Percentiles rank a stretch among this genome's conserved stretches.
phyloP scores from a whole-genome alignment of 768 basidiomycete genomes.

The Naganishia randhawae region DNA sequence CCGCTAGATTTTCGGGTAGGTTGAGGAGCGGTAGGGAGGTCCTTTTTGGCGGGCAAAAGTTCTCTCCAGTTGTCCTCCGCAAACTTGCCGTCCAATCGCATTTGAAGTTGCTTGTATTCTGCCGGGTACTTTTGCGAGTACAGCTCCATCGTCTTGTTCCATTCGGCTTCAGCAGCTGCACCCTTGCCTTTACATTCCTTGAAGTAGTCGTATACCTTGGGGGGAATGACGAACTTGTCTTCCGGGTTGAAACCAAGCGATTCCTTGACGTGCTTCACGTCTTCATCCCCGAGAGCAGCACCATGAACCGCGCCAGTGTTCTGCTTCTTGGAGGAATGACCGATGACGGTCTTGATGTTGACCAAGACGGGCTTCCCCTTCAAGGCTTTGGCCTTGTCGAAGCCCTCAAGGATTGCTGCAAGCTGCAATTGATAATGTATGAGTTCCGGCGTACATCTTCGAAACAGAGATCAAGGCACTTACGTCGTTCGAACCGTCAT shows the following conservation, averaged over 20 bases:
- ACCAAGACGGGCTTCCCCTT: slow-evolving; percentile 47
- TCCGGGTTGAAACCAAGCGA: slow-evolving; percentile 43
- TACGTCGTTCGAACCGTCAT: slow-evolving; percentile 46
- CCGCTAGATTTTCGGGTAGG: slow-evolving; percentile 42
- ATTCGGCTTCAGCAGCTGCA: slow-evolving; percentile 36
- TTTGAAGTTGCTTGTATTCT: slow-evolving; percentile 35
- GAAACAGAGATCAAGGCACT: slow-evolving; percentile 19
- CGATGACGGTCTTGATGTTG: slow-evolving; percentile 49
- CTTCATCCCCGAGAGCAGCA: slow-evolving; percentile 47
- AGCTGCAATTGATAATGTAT: slow-evolving; percentile 31
- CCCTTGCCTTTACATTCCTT: slow-evolving; percentile 37
- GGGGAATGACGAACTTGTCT: slow-evolving; percentile 41
- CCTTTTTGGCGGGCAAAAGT: slow-evolving; percentile 36
- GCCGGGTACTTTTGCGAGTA: slow-evolving; percentile 37
- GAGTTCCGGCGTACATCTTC: neutral
- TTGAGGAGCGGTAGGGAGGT: slow-evolving; percentile 34
- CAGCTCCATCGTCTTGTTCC: slow-evolving; percentile 37
- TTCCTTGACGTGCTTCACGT: slow-evolving; percentile 45
- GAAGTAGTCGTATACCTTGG: slow-evolving; percentile 47
- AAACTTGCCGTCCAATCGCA: slow-evolving; percentile 37
- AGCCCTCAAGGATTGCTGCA: slow-evolving; percentile 39
- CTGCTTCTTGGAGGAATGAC: slow-evolving; percentile 42
- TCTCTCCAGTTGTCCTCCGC: slow-evolving; percentile 37
- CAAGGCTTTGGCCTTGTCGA: slow-evolving; percentile 42
- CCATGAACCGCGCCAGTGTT: slow-evolving; percentile 45